Evolutionary conservation across 352 stramenopile genomes (phyloP).

Genomic region (Pseudoperonospora humuli): DNA sequence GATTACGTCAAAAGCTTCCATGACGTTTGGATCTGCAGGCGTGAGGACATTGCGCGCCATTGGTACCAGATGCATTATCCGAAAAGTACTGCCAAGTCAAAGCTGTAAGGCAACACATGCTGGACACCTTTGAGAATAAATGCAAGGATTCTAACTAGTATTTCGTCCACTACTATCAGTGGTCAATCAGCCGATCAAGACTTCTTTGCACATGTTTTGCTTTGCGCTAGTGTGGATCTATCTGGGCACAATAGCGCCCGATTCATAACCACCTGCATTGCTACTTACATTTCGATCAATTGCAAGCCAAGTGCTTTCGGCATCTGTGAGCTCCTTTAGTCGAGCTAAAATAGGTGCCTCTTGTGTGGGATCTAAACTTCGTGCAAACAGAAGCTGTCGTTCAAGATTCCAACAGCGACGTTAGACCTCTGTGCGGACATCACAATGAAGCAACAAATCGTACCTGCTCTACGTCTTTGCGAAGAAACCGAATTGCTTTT

Average conservation of each 20-base stretch:
- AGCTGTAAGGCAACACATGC: no score
- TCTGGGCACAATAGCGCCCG: slow-evolving; percentile 34
- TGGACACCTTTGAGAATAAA: no score
- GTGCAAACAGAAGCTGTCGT: slow-evolving; percentile 59
- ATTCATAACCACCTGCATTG: slow-evolving; percentile 15
- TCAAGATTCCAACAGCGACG: slow-evolving; percentile 7
- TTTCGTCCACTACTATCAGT: slow-evolving; percentile 19
- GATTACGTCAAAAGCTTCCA: slow-evolving; percentile 89
- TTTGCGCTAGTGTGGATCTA: slow-evolving; percentile 13
- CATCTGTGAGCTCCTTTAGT: slow-evolving; percentile 61
- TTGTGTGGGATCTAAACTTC: slow-evolving; percentile 62
- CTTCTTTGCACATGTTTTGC: slow-evolving; percentile 13
- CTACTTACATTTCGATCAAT: slow-evolving; percentile 42
- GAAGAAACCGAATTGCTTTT: slow-evolving; percentile 65
- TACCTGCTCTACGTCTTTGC: slow-evolving; percentile 82
- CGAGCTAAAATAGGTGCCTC: slow-evolving; percentile 51
- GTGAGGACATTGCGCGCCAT: slow-evolving; percentile 91
- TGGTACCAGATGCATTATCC: slow-evolving; percentile 90
- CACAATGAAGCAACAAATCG: slow-evolving; percentile 1
- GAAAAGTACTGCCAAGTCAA: slow-evolving; percentile 21
- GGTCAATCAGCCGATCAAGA: slow-evolving; percentile 10
- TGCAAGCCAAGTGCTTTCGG: slow-evolving; percentile 58
- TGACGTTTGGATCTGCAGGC: slow-evolving; percentile 90
- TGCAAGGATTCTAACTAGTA: slow-evolving; percentile 26
- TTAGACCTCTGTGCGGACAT: background rate